A percentile compares a stretch with the other conserved stretches of the same genome.
Conservation (phyloP, 768 basidiomycete species). For the Boletus rex-veris region DNA sequence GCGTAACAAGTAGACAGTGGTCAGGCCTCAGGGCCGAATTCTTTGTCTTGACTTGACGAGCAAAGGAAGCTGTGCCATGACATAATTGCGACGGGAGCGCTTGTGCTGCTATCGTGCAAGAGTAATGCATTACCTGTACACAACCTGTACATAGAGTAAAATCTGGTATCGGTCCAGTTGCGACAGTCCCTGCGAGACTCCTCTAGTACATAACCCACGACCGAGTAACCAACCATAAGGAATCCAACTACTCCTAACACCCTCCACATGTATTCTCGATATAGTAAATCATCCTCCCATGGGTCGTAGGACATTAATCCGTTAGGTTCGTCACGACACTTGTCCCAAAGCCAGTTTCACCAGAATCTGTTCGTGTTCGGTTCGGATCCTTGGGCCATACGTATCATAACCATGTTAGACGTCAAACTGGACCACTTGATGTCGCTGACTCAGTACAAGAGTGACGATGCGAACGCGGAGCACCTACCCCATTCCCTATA, state of each 20-base stretch:
- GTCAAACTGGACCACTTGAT: conserved; percentile 41
- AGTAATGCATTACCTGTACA: no score
- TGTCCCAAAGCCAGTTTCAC: conserved; percentile 16
- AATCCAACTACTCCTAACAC: neutral
- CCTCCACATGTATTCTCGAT: no score
- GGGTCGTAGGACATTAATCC: neutral
- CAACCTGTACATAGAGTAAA: no score
- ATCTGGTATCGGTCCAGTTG: no score
- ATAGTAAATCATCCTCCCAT: neutral
- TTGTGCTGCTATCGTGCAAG: no score
- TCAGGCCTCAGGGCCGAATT: no score
- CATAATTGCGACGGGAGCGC: no score
- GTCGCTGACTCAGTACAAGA: conserved; percentile 1
- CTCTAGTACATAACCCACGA: no score
- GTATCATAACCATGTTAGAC: conserved; percentile 39
- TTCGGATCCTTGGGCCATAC: conserved; percentile 28
- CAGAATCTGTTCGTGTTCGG: conserved; percentile 36
- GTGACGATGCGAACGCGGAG: neutral
- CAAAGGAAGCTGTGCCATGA: no score
- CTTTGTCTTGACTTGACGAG: no score
- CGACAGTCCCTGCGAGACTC: no score
- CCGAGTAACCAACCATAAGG: neutral
- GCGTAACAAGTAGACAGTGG: no score
- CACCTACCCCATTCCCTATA: conserved; percentile 51
- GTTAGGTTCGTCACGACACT: neutral